A percentile compares a stretch with the other conserved stretches of the same genome.
Conservation (phyloP, 129 eudicot species). For the Centella asiatica region DNA sequence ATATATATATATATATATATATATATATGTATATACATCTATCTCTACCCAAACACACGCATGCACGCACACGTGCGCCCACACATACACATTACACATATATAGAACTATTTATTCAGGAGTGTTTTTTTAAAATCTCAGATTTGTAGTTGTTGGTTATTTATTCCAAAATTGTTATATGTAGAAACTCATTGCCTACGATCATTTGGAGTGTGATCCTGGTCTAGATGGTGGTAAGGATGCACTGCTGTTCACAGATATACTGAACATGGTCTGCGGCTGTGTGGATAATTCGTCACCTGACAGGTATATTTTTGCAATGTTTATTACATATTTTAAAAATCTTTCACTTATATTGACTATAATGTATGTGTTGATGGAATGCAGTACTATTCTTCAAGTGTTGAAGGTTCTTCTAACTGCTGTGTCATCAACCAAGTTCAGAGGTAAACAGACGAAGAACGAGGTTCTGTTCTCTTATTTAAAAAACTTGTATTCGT, state of each 20-base stretch:
- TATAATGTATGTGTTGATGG: constrained; percentile 19
- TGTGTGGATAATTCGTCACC: constrained; percentile 91
- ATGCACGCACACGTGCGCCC: too few species aligned
- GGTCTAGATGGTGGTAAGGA: constrained; percentile 92
- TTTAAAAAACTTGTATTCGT: not conserved
- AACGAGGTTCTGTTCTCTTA: not conserved
- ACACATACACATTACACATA: too few species aligned
- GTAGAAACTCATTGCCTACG: constrained; percentile 98
- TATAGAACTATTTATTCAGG: too few species aligned
- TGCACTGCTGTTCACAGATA: constrained; percentile 53
- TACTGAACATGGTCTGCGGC: constrained; percentile 82
- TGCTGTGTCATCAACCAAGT: constrained; percentile 88
- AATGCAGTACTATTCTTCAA: constrained; percentile 90
- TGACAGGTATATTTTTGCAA: constrained; percentile 46
- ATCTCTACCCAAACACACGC: too few species aligned
- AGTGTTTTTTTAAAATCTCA: not conserved
- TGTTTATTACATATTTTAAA: not conserved
- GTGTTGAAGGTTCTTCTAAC: constrained; percentile 96
- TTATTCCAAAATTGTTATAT: constrained; percentile 13
- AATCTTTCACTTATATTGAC: not conserved
- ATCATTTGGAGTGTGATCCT: constrained; percentile 97
- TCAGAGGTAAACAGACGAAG: constrained; percentile 57
- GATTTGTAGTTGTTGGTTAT: constrained; percentile 11
- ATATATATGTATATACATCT: too few species aligned
- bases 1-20: too few species aligned